Conservation (phyloP, 1,139 yeast species). For the Hansenula anomala region DNA sequence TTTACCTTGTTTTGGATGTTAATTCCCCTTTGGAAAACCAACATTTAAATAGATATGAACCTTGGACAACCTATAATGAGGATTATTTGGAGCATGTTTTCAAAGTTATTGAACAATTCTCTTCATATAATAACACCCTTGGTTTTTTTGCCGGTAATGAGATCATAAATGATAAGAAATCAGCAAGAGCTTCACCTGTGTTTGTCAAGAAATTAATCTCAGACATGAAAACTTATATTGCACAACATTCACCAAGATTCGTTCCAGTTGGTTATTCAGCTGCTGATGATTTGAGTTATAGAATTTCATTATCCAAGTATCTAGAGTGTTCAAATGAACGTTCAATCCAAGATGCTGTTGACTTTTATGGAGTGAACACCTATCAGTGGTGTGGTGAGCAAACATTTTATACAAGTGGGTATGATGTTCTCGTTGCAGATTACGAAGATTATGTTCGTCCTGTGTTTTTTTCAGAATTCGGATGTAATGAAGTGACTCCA, state of each 20-base stretch:
- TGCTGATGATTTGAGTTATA: slow-evolving; percentile 79
- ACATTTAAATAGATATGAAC: slow-evolving; percentile 82
- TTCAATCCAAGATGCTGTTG: slow-evolving; percentile 53
- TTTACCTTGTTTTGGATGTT: slow-evolving; percentile 84
- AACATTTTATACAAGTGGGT: slow-evolving; percentile 79
- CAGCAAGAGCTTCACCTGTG: slow-evolving; percentile 64
- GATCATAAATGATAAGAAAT: slow-evolving; percentile 70
- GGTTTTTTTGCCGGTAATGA: slow-evolving; percentile 97
- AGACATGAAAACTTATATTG: slow-evolving; percentile 73
- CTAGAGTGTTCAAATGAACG: slow-evolving; percentile 66
- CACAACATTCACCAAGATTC: slow-evolving; percentile 49
- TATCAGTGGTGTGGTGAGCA: slow-evolving; percentile 98
- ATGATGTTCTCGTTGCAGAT: slow-evolving; percentile 65
- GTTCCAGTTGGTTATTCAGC: slow-evolving; percentile 96
- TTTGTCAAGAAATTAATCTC: slow-evolving; percentile 76
- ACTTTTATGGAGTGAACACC: slow-evolving; percentile 92
- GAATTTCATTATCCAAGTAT: slow-evolving; percentile 75
- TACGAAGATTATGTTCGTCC: slow-evolving; percentile 70
- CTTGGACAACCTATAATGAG: slow-evolving; percentile 75
- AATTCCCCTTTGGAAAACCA: slow-evolving; percentile 78
- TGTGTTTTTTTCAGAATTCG: slow-evolving; percentile 85
- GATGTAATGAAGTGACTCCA: slow-evolving; percentile 84
- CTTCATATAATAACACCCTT: slow-evolving; percentile 79
- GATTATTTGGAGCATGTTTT: slow-evolving; percentile 73
- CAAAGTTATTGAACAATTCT: slow-evolving; percentile 75